Percentiles rank a stretch among this genome's conserved stretches.
These are phyloP conservation scores for Aspergillus floridensis DNA, from an alignment of 2,329 filamentous ascomycete species.

Conservation along the genomic window DNA sequence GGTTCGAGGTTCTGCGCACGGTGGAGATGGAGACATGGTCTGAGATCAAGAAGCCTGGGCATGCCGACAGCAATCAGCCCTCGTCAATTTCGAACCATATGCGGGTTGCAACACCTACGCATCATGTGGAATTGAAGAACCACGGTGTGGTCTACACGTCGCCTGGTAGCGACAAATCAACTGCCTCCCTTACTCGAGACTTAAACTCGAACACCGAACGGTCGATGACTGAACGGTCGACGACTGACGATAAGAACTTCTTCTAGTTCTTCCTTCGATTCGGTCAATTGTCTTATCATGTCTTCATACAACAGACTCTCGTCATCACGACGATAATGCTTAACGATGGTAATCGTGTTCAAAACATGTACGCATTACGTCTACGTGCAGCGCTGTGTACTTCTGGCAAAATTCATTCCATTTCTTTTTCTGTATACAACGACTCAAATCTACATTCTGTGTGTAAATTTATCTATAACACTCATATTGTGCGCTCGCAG, in stretches of 20 bases:
- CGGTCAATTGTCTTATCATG: neutral
- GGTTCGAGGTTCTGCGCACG: slow-evolving; percentile 34
- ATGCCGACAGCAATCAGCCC: slow-evolving; percentile 16
- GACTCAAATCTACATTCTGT: neutral
- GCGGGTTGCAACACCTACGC: slow-evolving; percentile 13
- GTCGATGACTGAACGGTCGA: neutral
- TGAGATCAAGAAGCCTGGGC: slow-evolving; percentile 21
- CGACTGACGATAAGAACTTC: slow-evolving; percentile 5
- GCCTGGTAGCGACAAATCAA: slow-evolving; percentile 23
- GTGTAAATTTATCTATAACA: neutral
- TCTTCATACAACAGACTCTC: neutral
- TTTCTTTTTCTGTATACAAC: neutral
- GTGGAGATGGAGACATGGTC: slow-evolving; percentile 37
- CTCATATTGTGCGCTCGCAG: neutral
- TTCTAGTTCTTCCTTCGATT: neutral
- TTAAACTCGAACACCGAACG: neutral
- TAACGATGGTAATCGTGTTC: neutral
- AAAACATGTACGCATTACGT: neutral
- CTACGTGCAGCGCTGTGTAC: neutral
- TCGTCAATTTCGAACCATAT: slow-evolving; percentile 18
- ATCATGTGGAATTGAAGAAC: slow-evolving; percentile 21
- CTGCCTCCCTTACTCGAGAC: slow-evolving; percentile 13
- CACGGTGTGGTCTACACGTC: slow-evolving; percentile 18
- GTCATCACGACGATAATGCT: neutral
- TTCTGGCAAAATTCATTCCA: neutral